Evolutionary conservation across 2,329 filamentous ascomycete genomes (phyloP).

Genomic region (Aspergillus novoparasiticus): DNA sequence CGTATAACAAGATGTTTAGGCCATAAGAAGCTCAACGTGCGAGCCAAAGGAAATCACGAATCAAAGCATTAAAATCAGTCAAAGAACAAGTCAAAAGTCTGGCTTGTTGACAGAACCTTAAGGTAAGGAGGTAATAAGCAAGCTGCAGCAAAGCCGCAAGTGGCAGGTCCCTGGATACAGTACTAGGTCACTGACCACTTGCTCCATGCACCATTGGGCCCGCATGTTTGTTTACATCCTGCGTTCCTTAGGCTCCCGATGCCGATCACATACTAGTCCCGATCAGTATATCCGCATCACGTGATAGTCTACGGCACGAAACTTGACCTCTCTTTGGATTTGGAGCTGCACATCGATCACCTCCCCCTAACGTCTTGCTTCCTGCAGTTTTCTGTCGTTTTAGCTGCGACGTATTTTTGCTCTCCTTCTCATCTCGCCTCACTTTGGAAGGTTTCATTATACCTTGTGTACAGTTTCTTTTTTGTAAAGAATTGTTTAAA

Average conservation of each 20-base stretch:
- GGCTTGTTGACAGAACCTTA: conserved; percentile 2
- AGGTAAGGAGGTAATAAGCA: not conserved
- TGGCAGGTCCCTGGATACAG: conserved; percentile 5
- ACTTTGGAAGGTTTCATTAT: not conserved
- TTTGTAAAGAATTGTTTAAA: conserved; percentile 2
- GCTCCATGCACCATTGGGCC: conserved; percentile 5
- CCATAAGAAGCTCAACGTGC: conserved; percentile 13
- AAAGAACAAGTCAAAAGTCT: not conserved
- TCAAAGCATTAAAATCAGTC: conserved; percentile 1
- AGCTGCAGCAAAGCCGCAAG: conserved; percentile 6
- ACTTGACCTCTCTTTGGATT: conserved; percentile 25
- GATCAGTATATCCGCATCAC: conserved; percentile 27
- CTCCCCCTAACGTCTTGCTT: conserved; percentile 5
- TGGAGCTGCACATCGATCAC: conserved; percentile 1
- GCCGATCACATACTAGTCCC: conserved; percentile 32
- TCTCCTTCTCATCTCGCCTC: not conserved
- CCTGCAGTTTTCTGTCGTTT: not conserved
- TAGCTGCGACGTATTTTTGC: not conserved
- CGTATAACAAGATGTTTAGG: conserved; percentile 19
- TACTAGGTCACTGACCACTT: conserved; percentile 5
- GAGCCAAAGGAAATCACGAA: conserved; percentile 10
- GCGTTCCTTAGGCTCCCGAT: conserved; percentile 34
- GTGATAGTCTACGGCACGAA: conserved; percentile 23
- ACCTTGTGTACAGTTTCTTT: not conserved
- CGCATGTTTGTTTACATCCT: conserved; percentile 44